These are phyloP conservation scores for Argentina anserina DNA, from an alignment of 306 rosid genomes.

Conservation along the genomic window DNA sequence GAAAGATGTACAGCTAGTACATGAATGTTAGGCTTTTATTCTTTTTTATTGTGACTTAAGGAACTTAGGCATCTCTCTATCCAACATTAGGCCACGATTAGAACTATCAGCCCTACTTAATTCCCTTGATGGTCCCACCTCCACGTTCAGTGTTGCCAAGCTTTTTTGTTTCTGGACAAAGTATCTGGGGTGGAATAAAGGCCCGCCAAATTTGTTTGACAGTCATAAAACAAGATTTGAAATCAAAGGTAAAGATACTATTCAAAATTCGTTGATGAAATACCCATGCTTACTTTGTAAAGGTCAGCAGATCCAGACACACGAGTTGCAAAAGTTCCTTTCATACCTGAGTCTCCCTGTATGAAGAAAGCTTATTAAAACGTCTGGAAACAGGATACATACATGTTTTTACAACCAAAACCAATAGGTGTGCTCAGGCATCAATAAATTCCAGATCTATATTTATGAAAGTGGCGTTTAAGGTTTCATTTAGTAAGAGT, in stretches of 20 bases:
- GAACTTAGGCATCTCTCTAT: background rate
- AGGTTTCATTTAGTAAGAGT: background rate
- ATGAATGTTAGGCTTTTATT: background rate
- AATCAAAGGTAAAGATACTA: background rate
- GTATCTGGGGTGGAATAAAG: background rate
- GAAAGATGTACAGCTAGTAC: background rate
- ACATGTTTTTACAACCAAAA: too few species aligned
- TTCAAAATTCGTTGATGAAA: slow-evolving; percentile 6
- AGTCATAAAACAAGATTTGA: background rate
- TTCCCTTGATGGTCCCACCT: background rate
- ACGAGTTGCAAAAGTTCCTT: slow-evolving; percentile 91
- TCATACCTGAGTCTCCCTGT: slow-evolving; percentile 78
- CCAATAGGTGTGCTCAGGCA: background rate
- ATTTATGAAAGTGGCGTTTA: background rate
- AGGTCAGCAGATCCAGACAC: slow-evolving; percentile 95
- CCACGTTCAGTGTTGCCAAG: background rate
- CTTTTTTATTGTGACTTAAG: background rate
- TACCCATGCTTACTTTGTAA: slow-evolving; percentile 58
- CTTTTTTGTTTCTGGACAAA: background rate
- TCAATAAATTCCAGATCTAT: background rate
- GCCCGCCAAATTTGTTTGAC: background rate
- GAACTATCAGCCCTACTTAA: background rate
- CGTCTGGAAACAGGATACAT: slow-evolving; percentile 7
- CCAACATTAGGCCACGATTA: background rate
- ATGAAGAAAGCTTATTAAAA: slow-evolving; percentile 4